Base-by-base conservation (phyloP, 176 grass and related monocot species). In the Coix lacrymajobi region DNA sequence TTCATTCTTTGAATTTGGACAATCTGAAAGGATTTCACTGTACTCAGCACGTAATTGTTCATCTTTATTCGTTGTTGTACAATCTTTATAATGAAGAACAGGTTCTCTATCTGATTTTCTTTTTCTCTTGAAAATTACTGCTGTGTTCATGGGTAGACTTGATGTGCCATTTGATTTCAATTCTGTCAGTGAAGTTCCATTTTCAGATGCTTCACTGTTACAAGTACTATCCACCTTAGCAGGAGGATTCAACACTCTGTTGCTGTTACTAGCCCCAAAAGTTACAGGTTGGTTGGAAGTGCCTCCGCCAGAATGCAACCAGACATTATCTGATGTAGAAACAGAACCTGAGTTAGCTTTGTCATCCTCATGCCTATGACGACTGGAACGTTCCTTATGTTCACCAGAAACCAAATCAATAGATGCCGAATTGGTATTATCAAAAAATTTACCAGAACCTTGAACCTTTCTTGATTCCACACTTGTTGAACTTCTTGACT, bases 1-100 rank as follows among this genome's bases (percentile, higher is more conserved):
- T 88, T 90, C 93, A 39, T 91, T 85, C 60, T 48, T 86, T 87
- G 89, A 91, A 85, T 86, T 86, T 63, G 88, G 96, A 67, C 85
- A 94, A 66, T 81, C 70, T 70, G 60, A 16, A 70, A 60, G 69
- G n/a, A 22, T 89, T 79, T 60, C 81, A 80, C 73, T 85, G 58
- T 72, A 74, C 37, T 80, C 89, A 83, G 65, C 84, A 25, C 74
- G 84, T 13, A 85, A 45, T 75, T 79, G 81, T 66, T 81, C 62
- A 19, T 85, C 62, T 75, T 77, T 90, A 46, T 91, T 81, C 56
- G 70, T 26, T 74, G 62, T 7, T 66, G 63, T 85, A 64, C 38
- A 62, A 78, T 89, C 89, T 76, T 43, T 45, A 66, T 73, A 46
- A 75, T 70, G 54, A 62, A 36, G 45, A 76, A 77, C 28, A 14